Percentiles rank a stretch among this genome's conserved stretches.
These are phyloP conservation scores for Teunomyces cretensis DNA, from an alignment of 805 yeast genomes.

Conservation along the genomic window DNA sequence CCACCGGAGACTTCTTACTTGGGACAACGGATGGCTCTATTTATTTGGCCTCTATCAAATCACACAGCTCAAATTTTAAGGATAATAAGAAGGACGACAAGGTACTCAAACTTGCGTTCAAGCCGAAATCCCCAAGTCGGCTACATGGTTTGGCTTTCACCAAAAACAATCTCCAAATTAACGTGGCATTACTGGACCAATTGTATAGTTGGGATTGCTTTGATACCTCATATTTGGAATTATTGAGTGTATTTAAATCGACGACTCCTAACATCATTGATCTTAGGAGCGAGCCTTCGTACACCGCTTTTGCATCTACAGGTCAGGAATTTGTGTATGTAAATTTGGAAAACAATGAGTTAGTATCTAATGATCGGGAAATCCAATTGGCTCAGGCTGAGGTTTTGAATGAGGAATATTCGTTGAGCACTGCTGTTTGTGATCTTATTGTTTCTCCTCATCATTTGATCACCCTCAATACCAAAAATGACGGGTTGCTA, in stretches of 20 bases:
- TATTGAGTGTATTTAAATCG: conserved; percentile 27
- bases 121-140: conserved; percentile 6
- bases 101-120: conserved; percentile 27
- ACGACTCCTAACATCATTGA: conserved; percentile 12
- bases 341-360: conserved; percentile 13
- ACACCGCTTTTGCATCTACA: conserved; percentile 15
- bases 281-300: neutral
- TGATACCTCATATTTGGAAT: conserved; percentile 28
- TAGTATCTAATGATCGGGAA: conserved; percentile 33
- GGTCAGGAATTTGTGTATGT: conserved; percentile 15
- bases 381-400: conserved; percentile 19
- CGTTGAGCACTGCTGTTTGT: conserved; percentile 7
- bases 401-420: conserved; percentile 10
- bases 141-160: conserved; percentile 8
- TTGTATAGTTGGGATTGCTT: conserved; percentile 35
- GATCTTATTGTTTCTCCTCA: conserved; percentile 28
- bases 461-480: conserved; percentile 25
- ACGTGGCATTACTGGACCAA: conserved; percentile 18
- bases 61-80: conserved; percentile 25
- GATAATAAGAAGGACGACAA: conserved; percentile 38
- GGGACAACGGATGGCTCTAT: conserved; percentile 30
- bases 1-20: conserved; percentile 32
- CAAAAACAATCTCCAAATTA: conserved; percentile 22
- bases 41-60: conserved; percentile 25
- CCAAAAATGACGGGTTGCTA: conserved; percentile 16